Base-by-base conservation (phyloP, 2,329 filamentous ascomycete genomes). In the Arachnopeziza araneosa region DNA sequence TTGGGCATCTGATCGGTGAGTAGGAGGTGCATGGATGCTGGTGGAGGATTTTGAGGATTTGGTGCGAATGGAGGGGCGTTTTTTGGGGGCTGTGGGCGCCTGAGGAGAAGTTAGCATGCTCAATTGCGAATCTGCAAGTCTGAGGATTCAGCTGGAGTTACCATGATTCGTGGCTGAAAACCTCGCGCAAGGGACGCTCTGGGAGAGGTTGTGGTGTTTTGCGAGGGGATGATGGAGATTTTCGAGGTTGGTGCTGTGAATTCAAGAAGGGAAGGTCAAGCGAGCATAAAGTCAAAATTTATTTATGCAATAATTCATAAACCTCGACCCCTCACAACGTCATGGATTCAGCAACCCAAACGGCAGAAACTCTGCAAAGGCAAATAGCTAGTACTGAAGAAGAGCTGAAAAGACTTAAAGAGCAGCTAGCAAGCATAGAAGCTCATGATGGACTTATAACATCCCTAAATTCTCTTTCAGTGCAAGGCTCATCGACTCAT, bases 61-160 rank as follows among this genome's bases (percentile, higher is more conserved):
- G 64, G 79, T 72, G 68, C 84, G 83, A 52, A 84, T 79, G 9
- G 83, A 82, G 62, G 81, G 74, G 60, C 80, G 82, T 67, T 84
- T 85, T 59, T 77, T 77, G 54, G 79, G 77, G 21, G 74, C 73
- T 50, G 72, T 72, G n/a, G 77, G 77, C 12, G 76, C 75, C 76
- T 78, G 57, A 1, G 32, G 52, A 48, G 22, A 21, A 26, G 50
- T 68, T 68, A 69, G 56, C 72, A 69, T 57, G 64, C 66, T 7
- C 65, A 65, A 65, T 70, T 52, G 26, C 50, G 7, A 17, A 24
- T 17, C 17, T 30, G 52, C 21, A 14, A 30, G 4, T 30, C 26
- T 9, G 9, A 9, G 30, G 14, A 32, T 21, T 4, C 26, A 30
- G 54, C 26, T n/a, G 10, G 30, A 50, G 14, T 36, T 65, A 66